Evolutionary conservation across 345 rosid genomes (phyloP), one percentile per base, ranked within the genome.

Genomic region (Aegle marmelos): DNA sequence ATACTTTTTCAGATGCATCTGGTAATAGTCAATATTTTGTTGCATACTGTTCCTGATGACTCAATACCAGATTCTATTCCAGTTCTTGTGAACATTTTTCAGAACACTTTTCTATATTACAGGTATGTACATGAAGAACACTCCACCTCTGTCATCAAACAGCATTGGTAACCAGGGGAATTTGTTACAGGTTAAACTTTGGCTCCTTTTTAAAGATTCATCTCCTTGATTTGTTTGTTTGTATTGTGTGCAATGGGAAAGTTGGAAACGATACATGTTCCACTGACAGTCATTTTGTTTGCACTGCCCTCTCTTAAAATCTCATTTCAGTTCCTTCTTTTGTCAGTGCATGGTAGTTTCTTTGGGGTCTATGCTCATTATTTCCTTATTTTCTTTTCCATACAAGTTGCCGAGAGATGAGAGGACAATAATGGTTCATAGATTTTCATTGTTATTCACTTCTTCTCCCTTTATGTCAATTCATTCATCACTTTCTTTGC

Each of bases 41-140:
- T 71, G 13, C 63, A 37, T 71, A 45, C 7, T 3, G 16, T 45
- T 73, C 25, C 64, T 41, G 59, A 27, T n/a, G 19, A 39, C 31
- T 45, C 41, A 31, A 50, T 79, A 41, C 9, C 33, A 60, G 76
- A 50, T 48, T 67, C 58, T 73, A 69, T 76, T 31, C 34, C 34
- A 64, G 50, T 75, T 41, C 37, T 56, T 24, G 75, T 60, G 71
- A 76, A 36, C 13, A 24, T 39, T 36, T 72, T 57, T 31, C 64
- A 19, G 72, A 69, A 72, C 63, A 25, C 63, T 30, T 34, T 79
- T 70, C 53, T 27, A 0, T 69, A 69, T 80, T 48, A 45, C 87
- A 92, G 99, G 95, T 75, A 86, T 88, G 84, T 89, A 86, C 80
- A 85, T 83, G 87, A 90, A 89, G 89, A 86, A 71, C 80, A 82